These are phyloP conservation scores for Saturnispora kantuleensis DNA, from an alignment of 805 yeast genomes.

Conservation along the genomic window DNA sequence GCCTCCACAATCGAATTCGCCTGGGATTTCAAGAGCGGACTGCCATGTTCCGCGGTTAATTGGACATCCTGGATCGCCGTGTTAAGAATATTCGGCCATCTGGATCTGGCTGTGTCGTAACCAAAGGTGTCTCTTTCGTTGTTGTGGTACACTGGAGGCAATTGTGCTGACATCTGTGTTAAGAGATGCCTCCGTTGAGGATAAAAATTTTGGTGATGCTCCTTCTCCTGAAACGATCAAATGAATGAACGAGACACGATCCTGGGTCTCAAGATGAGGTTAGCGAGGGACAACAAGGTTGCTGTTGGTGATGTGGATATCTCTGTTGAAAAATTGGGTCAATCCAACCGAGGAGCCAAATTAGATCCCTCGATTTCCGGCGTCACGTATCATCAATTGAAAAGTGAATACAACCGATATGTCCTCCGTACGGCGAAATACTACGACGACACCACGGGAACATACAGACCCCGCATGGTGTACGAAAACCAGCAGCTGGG, in stretches of 20 bases:
- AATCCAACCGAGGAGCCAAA: constrained; percentile 25
- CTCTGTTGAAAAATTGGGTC: not conserved
- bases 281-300: constrained; percentile 10
- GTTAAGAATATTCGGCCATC: constrained; percentile 82
- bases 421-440: constrained; percentile 10
- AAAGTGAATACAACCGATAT: constrained; percentile 5
- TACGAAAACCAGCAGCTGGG: constrained; percentile 19
- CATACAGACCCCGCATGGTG: constrained; percentile 18
- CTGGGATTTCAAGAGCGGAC: constrained; percentile 29
- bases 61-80: constrained; percentile 57
- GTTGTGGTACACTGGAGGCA: constrained; percentile 49
- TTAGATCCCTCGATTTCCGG: constrained; percentile 18
- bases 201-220: not conserved
- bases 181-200: not conserved
- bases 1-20: constrained; percentile 36
- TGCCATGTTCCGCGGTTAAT: constrained; percentile 3
- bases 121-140: constrained; percentile 75
- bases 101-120: constrained; percentile 57
- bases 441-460: constrained; percentile 12
- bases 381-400: constrained; percentile 18
- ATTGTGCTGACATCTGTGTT: not conserved
- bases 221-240: not conserved
- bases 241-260: constrained; percentile 12
- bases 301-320: constrained; percentile 15
- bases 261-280: constrained; percentile 15